Evolutionary conservation across 495 filamentous ascomycete genomes (phyloP).

Genomic region (Penicillium samsonianum): DNA sequence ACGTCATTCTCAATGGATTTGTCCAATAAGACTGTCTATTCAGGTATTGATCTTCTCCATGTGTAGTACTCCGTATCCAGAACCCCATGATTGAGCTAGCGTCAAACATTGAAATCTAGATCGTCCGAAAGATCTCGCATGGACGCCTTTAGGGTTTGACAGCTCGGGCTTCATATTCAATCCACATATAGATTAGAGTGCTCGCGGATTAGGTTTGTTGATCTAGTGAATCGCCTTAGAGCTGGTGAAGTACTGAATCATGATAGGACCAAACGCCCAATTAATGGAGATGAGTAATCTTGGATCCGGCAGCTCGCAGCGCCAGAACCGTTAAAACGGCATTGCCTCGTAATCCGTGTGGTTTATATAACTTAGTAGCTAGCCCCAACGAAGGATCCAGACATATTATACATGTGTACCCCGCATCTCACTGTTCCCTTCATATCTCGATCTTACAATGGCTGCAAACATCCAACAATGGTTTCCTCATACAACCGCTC

Average conservation of each 20-base stretch:
- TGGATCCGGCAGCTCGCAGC: background rate
- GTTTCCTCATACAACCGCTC: constrained; percentile 31
- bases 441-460: background rate
- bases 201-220: no score
- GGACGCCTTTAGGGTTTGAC: background rate
- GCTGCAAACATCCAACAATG: constrained; percentile 11
- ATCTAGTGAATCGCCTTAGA: no score
- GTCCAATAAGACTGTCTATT: constrained; percentile 5
- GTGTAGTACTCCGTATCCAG: no score
- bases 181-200: no score
- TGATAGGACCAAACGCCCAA: background rate
- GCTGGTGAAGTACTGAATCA: no score
- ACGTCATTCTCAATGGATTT: constrained; percentile 7
- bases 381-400: background rate
- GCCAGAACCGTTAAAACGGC: background rate
- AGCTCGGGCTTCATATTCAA: background rate
- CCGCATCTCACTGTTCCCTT: background rate
- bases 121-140: background rate
- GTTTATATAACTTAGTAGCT: no score
- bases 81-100: background rate
- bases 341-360: no score
- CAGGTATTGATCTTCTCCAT: background rate
- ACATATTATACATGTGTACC: background rate
- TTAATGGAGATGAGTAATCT: background rate
- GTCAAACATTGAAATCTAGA: background rate